These are phyloP conservation scores for Rickenella mellea DNA, from an alignment of 768 basidiomycete genomes.

Conservation along the genomic window DNA sequence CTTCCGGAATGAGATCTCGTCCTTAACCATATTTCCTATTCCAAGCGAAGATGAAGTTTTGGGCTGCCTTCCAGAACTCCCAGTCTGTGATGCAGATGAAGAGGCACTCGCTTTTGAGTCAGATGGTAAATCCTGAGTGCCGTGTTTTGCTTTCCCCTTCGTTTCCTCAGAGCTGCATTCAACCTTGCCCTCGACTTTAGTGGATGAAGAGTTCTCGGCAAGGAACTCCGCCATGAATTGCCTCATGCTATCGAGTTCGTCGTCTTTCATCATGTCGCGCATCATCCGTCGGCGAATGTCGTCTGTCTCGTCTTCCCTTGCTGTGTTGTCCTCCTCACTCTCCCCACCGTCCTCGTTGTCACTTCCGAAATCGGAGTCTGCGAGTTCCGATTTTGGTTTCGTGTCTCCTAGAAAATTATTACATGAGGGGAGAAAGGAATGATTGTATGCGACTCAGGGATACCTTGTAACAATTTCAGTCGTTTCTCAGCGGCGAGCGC, in stretches of 20 bases:
- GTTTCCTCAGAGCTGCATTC: too few species aligned
- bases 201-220: not conserved
- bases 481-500: conserved; percentile 67
- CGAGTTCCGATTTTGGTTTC: conserved; percentile 7
- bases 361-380: conserved; percentile 12
- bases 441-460: conserved; percentile 14
- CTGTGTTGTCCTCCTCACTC: not conserved
- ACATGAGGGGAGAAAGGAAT: not conserved
- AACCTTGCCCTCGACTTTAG: not conserved
- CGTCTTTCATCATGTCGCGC: not conserved
- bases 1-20: conserved; percentile 34
- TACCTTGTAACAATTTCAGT: conserved; percentile 33
- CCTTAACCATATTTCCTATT: conserved; percentile 29
- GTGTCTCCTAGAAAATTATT: conserved; percentile 5
- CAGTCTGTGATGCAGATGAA: not conserved
- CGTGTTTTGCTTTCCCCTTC: too few species aligned
- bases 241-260: not conserved
- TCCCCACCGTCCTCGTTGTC: conserved; percentile 19
- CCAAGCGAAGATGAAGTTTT: conserved; percentile 8
- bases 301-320: not conserved
- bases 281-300: not conserved
- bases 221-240: not conserved
- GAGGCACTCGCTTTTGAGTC: not conserved
- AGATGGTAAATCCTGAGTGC: not conserved
- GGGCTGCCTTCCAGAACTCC: not conserved